phyloP scores from a whole-genome alignment of 495 filamentous ascomycete species.

The Lophiotrema nucula region DNA sequence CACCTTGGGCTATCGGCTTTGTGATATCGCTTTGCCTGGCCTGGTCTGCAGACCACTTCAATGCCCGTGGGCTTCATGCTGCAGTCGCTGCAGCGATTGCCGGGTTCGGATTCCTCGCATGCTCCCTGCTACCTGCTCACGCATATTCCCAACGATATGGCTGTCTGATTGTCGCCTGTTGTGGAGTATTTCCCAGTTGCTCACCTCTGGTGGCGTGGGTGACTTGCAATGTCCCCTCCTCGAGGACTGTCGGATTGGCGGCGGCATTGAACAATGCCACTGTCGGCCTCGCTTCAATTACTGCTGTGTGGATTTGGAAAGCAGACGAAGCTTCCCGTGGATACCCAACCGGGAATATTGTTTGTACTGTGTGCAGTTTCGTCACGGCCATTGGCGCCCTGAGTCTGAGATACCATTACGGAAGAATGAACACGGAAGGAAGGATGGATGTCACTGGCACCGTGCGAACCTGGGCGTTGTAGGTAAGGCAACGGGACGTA shows the following conservation, averaged over 20 bases:
- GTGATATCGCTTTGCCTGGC: constrained; percentile 11
- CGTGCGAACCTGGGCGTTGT: constrained; percentile 11
- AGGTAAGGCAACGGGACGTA: too few species aligned
- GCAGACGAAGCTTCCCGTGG: constrained; percentile 6
- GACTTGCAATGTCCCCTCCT: constrained; percentile 18
- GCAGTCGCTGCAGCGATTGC: constrained; percentile 13
- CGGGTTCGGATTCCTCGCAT: constrained; percentile 19
- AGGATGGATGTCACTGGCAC: constrained; percentile 9
- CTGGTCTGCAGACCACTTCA: constrained; percentile 15
- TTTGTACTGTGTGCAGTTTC: constrained; percentile 25
- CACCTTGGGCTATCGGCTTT: constrained; percentile 26
- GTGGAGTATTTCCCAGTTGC: constrained; percentile 16
- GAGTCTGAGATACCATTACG: constrained; percentile 14
- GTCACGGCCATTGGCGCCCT: constrained; percentile 11
- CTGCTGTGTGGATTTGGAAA: constrained; percentile 28
- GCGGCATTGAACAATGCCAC: constrained; percentile 23
- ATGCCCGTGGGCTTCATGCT: constrained; percentile 25
- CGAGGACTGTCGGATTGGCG: constrained; percentile 15
- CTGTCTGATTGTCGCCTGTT: constrained; percentile 12
- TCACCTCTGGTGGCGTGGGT: constrained; percentile 18
- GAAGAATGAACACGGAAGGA: constrained; percentile 8
- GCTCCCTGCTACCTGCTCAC: constrained; percentile 16
- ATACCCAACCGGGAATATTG: constrained; percentile 24
- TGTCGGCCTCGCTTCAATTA: constrained; percentile 15
- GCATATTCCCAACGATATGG: constrained; percentile 22